phyloP scores from a whole-genome alignment of 2,329 filamentous ascomycete species.

The Cadophora malorum region DNA sequence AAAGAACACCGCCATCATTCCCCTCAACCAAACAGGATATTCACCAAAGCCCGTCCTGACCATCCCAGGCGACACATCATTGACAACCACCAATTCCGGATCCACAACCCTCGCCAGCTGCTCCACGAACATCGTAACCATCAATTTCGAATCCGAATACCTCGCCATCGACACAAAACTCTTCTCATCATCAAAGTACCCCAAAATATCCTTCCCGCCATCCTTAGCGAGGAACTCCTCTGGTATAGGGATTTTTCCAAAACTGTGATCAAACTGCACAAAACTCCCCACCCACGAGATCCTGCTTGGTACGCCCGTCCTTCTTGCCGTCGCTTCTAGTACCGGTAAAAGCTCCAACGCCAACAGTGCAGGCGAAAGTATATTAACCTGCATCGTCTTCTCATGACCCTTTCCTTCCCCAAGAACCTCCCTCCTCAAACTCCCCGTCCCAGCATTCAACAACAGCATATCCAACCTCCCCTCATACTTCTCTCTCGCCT shows the following conservation, averaged over 20 bases:
- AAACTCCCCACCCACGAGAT: constrained; percentile 25
- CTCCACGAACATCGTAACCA: constrained; percentile 24
- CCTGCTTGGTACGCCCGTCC: constrained; percentile 15
- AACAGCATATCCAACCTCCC: constrained; percentile 25
- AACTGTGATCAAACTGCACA: constrained; percentile 26
- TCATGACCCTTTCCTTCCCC: constrained; percentile 30
- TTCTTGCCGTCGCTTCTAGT: constrained; percentile 28
- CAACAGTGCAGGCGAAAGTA: constrained; percentile 39
- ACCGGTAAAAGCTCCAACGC: constrained; percentile 36
- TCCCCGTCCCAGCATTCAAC: constrained; percentile 31
- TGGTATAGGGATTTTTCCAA: constrained; percentile 21
- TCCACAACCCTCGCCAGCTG: constrained; percentile 19
- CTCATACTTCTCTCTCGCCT: constrained; percentile 20
- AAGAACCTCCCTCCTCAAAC: constrained; percentile 17
- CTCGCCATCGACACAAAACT: constrained; percentile 13
- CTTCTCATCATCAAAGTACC: constrained; percentile 8
- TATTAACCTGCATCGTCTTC: constrained; percentile 39
- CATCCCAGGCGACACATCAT: constrained; percentile 28
- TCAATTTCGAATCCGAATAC: constrained; percentile 26
- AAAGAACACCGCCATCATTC: constrained; percentile 19
- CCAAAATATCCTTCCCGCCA: not conserved
- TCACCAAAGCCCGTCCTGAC: constrained; percentile 25
- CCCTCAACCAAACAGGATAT: constrained; percentile 22
- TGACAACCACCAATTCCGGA: constrained; percentile 20
- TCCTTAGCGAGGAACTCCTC: not conserved